phyloP scores from a whole-genome alignment of 2,329 filamentous ascomycete genomes.

The Fusarium tupiense region DNA sequence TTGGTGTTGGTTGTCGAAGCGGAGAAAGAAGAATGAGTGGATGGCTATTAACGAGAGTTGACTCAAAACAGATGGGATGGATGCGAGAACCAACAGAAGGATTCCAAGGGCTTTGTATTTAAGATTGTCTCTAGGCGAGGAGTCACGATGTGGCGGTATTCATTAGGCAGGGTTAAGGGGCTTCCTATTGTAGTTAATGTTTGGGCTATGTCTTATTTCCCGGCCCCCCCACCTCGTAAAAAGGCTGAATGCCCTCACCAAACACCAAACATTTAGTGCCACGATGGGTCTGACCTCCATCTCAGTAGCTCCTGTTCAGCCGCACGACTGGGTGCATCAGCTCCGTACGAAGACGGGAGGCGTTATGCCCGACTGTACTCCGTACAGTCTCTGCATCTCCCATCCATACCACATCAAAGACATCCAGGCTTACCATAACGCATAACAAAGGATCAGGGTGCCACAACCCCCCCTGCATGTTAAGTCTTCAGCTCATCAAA shows the following conservation, averaged over 20 bases:
- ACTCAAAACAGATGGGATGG: not conserved
- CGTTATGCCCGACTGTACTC: too few relatives aligned
- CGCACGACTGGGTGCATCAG: not conserved
- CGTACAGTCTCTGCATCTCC: too few relatives aligned
- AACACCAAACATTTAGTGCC: not conserved
- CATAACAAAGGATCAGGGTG: not conserved
- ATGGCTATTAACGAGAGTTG: not conserved
- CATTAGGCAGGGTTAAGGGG: not conserved
- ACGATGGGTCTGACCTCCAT: not conserved
- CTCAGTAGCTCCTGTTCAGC: not conserved
- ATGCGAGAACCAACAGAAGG: not conserved
- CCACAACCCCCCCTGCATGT: not conserved
- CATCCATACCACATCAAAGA: not conserved
- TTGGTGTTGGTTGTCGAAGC: not conserved
- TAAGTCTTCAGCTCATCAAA: not conserved
- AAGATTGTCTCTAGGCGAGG: not conserved
- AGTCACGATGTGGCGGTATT: not conserved
- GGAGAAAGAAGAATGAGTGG: not conserved
- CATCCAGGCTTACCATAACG: not conserved
- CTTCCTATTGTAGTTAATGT: not conserved
- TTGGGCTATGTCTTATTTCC: not conserved
- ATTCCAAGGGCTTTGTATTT: not conserved
- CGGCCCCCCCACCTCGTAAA: not conserved
- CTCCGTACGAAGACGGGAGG: not conserved
- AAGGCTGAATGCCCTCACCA: constrained; percentile 1